A percentile compares a stretch with the other conserved stretches of the same genome.
phyloP scores from a whole-genome alignment of 805 yeast genomes.

The Metschnikowia rubicola region DNA sequence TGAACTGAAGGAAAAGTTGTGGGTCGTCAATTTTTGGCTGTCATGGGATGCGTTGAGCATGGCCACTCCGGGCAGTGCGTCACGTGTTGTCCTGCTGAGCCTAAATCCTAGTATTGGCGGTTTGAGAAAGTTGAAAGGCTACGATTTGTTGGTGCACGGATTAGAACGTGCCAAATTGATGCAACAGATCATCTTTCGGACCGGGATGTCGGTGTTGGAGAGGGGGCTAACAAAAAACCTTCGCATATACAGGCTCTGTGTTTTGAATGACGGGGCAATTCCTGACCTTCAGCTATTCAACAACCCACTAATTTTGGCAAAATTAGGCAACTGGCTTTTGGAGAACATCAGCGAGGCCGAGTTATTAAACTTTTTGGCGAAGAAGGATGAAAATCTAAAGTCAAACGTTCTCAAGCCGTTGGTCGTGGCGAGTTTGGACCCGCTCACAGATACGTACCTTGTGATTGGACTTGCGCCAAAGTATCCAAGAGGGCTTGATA shows the following conservation, averaged over 20 bases:
- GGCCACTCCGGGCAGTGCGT: conserved; percentile 20
- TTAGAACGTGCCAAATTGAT: conserved; percentile 77
- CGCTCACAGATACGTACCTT: conserved; percentile 67
- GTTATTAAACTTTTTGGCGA: conserved; percentile 24
- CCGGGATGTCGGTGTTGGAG: conserved; percentile 88
- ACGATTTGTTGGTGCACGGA: conserved; percentile 62
- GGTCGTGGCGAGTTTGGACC: conserved; percentile 80
- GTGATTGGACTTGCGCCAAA: conserved; percentile 90
- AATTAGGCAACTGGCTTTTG: conserved; percentile 86
- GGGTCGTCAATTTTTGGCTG: conserved; percentile 72
- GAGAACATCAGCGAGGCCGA: conserved; percentile 86
- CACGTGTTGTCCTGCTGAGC: conserved; percentile 16
- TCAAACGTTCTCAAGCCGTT: conserved; percentile 58
- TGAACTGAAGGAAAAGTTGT: conserved; percentile 49
- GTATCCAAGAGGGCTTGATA: conserved; percentile 51
- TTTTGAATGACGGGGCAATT: conserved; percentile 71
- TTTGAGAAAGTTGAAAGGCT: conserved; percentile 36
- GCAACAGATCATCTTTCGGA: conserved; percentile 78
- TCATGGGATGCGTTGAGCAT: conserved; percentile 53
- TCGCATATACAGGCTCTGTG: conserved; percentile 78
- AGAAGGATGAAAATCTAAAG: conserved; percentile 28
- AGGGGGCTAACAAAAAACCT: conserved; percentile 75
- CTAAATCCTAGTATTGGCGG: conserved; percentile 11
- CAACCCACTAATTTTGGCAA: conserved; percentile 81
- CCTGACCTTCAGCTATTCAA: conserved; percentile 74